Evolutionary conservation across 1,139 yeast genomes (phyloP), one percentile per base, ranked within the genome.

Genomic region (Geotrichum histeridarum): DNA sequence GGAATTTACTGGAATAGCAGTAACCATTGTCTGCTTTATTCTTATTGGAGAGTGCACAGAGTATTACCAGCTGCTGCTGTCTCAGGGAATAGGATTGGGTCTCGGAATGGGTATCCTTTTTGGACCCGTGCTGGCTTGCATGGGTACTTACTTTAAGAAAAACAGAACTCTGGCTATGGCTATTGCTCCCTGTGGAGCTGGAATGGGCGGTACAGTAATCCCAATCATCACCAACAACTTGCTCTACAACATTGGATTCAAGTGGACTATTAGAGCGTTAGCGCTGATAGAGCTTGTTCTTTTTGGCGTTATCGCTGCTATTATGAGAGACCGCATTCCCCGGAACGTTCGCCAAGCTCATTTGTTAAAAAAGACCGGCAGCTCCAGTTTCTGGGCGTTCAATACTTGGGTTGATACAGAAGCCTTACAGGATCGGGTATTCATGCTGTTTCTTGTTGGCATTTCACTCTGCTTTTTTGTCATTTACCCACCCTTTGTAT

Each of bases 161-260:
- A 75, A 70, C 55, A 73, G 85, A 54, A 78, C 81, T 0, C 65
- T 81, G 36, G 86, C 83, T 1, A 69, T 75, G 15, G 82, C 84
- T 4, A 60, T 82, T 0, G 78, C 80, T 0, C 73, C 83, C 0
- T 75, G 81, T 0, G 86, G 86, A 0, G 75, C 84, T 3, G 81
- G 84, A 17, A 67, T 76, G 9, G 87, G 86, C 1, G 87, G 87
- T 2, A 74, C 82, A 15, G 73, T 73, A 36, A 75, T 75, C 68
- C 77, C 79, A 0, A 66, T 74, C 51, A 70, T 68, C 7, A 66
- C 73, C 8, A 64, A 72, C 32, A 63, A 63, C 11, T 58, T 76
- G 33, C 65, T 73, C 48, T 48, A 61, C 39, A 57, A 66, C 52
- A 67, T 79, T 65, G 83, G 84, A 59, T 62, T 73, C 67, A 67